Percentiles rank a stretch among this genome's conserved stretches.
Evolutionary conservation across 2,329 filamentous ascomycete species (phyloP).

Genomic region (Myriosclerotinia duriaeana): DNA sequence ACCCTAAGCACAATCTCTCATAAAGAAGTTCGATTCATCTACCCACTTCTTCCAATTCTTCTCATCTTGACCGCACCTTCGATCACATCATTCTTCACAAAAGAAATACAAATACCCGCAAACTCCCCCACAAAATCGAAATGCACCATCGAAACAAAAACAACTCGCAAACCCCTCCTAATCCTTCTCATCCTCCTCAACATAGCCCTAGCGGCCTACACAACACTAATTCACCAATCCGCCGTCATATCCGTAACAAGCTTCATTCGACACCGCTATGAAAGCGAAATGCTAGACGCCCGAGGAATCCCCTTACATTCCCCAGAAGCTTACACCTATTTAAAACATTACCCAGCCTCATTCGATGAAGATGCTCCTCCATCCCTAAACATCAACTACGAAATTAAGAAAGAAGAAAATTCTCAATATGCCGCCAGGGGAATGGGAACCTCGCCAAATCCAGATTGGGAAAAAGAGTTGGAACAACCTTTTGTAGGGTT

Average conservation of each 20-base stretch:
- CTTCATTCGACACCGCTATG: conserved; percentile 74
- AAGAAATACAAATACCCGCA: conserved; percentile 32
- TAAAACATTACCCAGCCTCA: conserved; percentile 16
- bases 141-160: conserved; percentile 28
- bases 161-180: conserved; percentile 55
- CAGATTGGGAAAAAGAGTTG: conserved; percentile 21
- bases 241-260: conserved; percentile 73
- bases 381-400: not conserved
- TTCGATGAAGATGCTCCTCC: not conserved
- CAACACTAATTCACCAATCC: conserved; percentile 73
- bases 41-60: conserved; percentile 83
- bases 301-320: conserved; percentile 40
- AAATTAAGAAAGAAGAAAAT: conserved; percentile 16
- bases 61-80: conserved; percentile 75
- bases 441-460: conserved; percentile 10
- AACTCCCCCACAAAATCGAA: conserved; percentile 23
- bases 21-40: conserved; percentile 97
- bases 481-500: conserved; percentile 67
- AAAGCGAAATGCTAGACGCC: conserved; percentile 52
- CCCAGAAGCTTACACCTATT: conserved; percentile 24
- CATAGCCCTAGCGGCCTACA: conserved; percentile 68
- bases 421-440: conserved; percentile 2
- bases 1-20: conserved; percentile 79
- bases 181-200: conserved; percentile 63
- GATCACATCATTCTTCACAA: conserved; percentile 55